Evolutionary conservation across 2,329 filamentous ascomycete genomes (phyloP), one percentile per base, ranked within the genome.

Genomic region (Cladosporium velox): DNA sequence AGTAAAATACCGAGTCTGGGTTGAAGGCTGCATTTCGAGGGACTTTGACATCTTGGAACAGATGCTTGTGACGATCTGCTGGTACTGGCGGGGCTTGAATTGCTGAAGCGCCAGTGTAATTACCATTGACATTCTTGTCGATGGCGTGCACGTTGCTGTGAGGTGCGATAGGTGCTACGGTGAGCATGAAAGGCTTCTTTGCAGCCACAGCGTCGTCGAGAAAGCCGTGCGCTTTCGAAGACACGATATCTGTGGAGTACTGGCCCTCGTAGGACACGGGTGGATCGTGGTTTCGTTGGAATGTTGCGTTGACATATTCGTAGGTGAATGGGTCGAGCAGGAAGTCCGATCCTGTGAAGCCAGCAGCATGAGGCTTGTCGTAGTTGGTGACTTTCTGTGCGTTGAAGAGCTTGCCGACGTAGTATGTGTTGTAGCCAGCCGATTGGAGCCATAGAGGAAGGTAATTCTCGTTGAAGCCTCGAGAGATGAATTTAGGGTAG

Each of bases 321-420:
- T 91, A 91, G 0, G 89, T 91, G 69, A 65, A 65, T 3, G 63
- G 63, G 21, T 59, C 63, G 24, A 65, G 71, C 8, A 75, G 69
- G 66, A 79, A 75, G 28, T 76, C 77, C 1, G 84, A 86, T 8
- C 81, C 82, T 14, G 82, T 89, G 80, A 86, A 91, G 1, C 88
- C 88, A 0, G 80, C 81, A 0, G 85, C 81, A 54, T 78, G 82
- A 0, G 88, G 85, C 4, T 80, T 79, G 72, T 89, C 78, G 72
- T 90, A 91, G 67, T 89, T 91, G 0, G 81, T 72, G 2, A 85
- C 79, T 0, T 80, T 85, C 59, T 91, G 88, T 0, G 83, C 81
- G 70, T 92, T 92, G 78, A 90, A 89, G 7, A 91, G 79, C 73
- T 92, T 92, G 21, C 88, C 90, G 0, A 86, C 86, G 70, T 91